Conservation (phyloP, 345 rosid species). For the Eutrema yunnanense region DNA sequence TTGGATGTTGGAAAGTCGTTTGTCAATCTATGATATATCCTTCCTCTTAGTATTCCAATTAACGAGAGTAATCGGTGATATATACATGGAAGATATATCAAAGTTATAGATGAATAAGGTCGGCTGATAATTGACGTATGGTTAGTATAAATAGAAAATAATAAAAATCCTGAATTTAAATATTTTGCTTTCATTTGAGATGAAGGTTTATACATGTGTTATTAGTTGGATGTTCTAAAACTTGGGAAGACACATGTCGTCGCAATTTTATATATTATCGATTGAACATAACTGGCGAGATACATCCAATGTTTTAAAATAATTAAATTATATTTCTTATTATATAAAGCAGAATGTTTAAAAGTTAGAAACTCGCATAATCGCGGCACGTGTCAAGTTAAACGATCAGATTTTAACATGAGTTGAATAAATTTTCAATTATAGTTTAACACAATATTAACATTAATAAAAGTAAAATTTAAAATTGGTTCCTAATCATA, state of each 20-base stretch:
- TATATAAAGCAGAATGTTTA: too few species aligned
- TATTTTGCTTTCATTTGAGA: background rate
- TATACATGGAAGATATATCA: background rate
- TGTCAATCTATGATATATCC: background rate
- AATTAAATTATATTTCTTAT: background rate
- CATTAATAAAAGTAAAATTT: too few species aligned
- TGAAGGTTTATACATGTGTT: background rate
- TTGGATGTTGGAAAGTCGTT: background rate
- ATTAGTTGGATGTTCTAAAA: background rate
- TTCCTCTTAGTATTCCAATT: background rate
- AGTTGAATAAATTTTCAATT: too few species aligned
- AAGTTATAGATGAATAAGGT: background rate
- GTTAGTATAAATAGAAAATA: background rate
- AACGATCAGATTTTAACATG: too few species aligned
- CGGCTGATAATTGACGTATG: background rate
- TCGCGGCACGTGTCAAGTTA: too few species aligned
- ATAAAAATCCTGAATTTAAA: background rate
- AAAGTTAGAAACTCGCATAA: too few species aligned
- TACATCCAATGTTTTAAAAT: background rate
- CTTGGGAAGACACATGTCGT: background rate
- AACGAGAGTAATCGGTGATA: background rate
- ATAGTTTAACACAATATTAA: too few species aligned
- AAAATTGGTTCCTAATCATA: too few species aligned
- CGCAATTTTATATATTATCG: background rate
- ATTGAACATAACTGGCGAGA: background rate